Percentiles rank a stretch among this genome's conserved stretches.
Evolutionary conservation across 78 protist species (phyloP).

Genomic region (Dictyostelium brefeldianum): DNA sequence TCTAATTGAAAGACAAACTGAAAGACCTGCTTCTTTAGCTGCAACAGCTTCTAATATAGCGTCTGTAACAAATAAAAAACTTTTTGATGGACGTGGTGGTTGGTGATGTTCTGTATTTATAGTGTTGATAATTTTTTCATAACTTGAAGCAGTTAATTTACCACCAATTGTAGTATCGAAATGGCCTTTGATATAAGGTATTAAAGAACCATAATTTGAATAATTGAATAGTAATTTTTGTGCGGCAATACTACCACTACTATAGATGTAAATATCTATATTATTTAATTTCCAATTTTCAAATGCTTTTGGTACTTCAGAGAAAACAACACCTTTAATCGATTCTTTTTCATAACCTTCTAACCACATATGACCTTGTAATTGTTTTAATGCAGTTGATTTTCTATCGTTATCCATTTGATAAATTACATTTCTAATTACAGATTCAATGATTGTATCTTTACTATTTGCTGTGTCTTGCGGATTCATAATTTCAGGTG

Average conservation of each 20-base stretch:
- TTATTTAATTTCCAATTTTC: constrained; percentile 32
- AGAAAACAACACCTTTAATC: constrained; percentile 63
- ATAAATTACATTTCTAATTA: constrained; percentile 15
- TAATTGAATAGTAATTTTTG: constrained; percentile 89
- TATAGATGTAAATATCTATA: constrained; percentile 83
- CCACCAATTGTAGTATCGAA: constrained; percentile 88
- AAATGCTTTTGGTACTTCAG: constrained; percentile 83
- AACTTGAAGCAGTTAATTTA: constrained; percentile 64
- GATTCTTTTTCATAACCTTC: constrained; percentile 83
- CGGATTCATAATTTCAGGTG: constrained; percentile 1
- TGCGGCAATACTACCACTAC: constrained; percentile 88
- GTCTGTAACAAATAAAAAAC: constrained; percentile 86
- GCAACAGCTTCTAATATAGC: constrained; percentile 84
- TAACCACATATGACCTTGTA: constrained; percentile 93
- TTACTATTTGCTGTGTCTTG: background rate
- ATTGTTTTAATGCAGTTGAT: constrained; percentile 86
- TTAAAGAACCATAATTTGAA: constrained; percentile 65
- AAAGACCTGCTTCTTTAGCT: constrained; percentile 43
- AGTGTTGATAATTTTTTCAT: constrained; percentile 43
- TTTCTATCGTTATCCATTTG: constrained; percentile 88
- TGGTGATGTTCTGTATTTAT: constrained; percentile 8
- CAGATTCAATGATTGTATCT: background rate
- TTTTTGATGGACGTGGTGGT: background rate
- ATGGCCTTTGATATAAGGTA: constrained; percentile 76
- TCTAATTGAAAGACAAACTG: constrained; percentile 27